Base-by-base conservation (phyloP, 139 green algal species). In the Auxenochlorella pyrenoidosa region DNA sequence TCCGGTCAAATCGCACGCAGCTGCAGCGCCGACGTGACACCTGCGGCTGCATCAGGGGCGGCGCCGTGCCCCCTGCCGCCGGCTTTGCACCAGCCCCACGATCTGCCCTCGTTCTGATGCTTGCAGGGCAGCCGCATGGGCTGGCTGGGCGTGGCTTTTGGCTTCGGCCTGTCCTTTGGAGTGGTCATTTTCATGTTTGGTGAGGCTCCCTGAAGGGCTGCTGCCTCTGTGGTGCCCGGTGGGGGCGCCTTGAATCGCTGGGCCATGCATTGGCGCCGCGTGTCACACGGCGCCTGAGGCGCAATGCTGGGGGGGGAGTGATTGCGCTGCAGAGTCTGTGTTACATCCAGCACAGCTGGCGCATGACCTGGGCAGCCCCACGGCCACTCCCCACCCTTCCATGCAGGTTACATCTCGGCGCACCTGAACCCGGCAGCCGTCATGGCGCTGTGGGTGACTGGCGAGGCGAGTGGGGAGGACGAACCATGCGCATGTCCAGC, bases 131-230 rank as follows among this genome's bases (percentile, higher is more conserved):
- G 28, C 16, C 84, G 75, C 47, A 89, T 86, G 77, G 77, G 85
- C 44, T 91, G 88, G 88, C 60, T 83, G 5, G 78, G 68, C 5
- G 85, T 91, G 12, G 59, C 88, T 5, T 26, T 91, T 1, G 88
- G 88, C 15, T 91, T 91, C 68, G 88, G 88, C 15, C n/a, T 89
- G 21, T 71, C 76, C 30, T 91, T 91, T 84, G 88, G 88, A 32
- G 59, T 91, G 5, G 71, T 54, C 28, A 88, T 89, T 21, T 70
- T n/a, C 18, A 79, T 89, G 85, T 44, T 91, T 28, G 54, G 54
- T 63, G 54, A 16, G 70, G 8, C 47, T 6, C 47, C 47, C 10
- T 10, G 47, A n/a, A n/a, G 47, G 47, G 6, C 47, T 54, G 47
- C 47, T 54, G 47, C 47, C 47, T 54, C 10, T 6, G 10, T 18